phyloP scores from a whole-genome alignment of 495 filamentous ascomycete genomes.

The Aspergillus coremiiformis region DNA sequence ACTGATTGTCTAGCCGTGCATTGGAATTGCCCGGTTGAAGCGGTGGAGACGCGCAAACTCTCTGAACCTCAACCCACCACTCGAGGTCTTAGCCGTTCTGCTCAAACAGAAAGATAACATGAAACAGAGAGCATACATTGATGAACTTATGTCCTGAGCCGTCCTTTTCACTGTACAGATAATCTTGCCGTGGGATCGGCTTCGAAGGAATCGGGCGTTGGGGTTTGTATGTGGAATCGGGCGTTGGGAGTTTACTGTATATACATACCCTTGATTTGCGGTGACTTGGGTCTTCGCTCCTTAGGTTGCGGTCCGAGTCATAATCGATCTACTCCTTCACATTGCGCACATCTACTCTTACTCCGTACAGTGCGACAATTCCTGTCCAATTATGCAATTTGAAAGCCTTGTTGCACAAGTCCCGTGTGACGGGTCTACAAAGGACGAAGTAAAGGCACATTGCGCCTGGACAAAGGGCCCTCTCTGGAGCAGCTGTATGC shows the following conservation, averaged over 20 bases:
- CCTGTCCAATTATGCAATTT: not conserved
- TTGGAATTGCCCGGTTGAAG: constrained; percentile 72
- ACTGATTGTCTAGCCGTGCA: constrained; percentile 59
- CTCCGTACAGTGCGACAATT: not conserved
- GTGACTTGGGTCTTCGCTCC: not conserved
- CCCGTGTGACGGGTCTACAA: not conserved
- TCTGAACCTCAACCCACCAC: constrained; percentile 73
- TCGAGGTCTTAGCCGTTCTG: constrained; percentile 85
- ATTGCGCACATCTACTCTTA: not conserved
- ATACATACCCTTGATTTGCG: not conserved
- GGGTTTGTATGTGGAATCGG: not conserved
- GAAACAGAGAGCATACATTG: constrained; percentile 64
- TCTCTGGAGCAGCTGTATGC: not conserved
- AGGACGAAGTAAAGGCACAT: not conserved
- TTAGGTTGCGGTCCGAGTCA: not conserved
- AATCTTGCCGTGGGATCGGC: not conserved
- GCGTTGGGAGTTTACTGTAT: not conserved
- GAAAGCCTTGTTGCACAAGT: not conserved
- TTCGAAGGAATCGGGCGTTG: not conserved
- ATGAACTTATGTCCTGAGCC: constrained; percentile 58
- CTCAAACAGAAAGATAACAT: constrained; percentile 54
- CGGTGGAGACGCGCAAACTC: constrained; percentile 82
- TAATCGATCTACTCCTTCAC: not conserved
- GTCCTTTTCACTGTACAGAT: not conserved
- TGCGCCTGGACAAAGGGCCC: not conserved